Evolutionary conservation across 2,329 filamentous ascomycete species (phyloP).

Genomic region (Pseudogymnoascus sp.): DNA sequence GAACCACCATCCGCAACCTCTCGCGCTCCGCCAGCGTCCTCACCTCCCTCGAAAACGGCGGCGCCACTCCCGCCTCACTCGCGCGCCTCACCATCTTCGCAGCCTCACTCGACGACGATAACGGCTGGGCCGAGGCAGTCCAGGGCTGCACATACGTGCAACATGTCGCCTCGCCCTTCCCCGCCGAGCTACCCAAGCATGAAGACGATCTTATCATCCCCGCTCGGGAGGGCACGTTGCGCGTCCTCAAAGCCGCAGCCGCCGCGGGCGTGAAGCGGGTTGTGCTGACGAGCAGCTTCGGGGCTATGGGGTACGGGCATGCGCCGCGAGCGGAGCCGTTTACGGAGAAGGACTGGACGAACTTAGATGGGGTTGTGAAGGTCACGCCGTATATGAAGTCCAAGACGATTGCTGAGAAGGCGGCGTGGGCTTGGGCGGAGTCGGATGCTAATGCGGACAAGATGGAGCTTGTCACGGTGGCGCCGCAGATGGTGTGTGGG

Average conservation of each 20-base stretch:
- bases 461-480: slow-evolving; percentile 29
- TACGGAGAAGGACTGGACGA: slow-evolving; percentile 32
- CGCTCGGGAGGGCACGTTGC: slow-evolving; percentile 31
- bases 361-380: slow-evolving; percentile 19
- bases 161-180: slow-evolving; percentile 30
- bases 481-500: slow-evolving; percentile 29
- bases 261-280: slow-evolving; percentile 24
- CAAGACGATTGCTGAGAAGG: slow-evolving; percentile 32
- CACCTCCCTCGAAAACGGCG: slow-evolving; percentile 23
- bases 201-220: slow-evolving; percentile 32
- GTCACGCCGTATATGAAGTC: slow-evolving; percentile 28
- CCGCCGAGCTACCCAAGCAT: slow-evolving; percentile 25
- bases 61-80: slow-evolving; percentile 16
- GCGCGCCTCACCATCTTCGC: slow-evolving; percentile 24
- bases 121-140: slow-evolving; percentile 29
- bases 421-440: slow-evolving; percentile 33
- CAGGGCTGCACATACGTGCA: slow-evolving; percentile 27
- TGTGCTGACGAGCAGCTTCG: slow-evolving; percentile 20
- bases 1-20: slow-evolving; percentile 28
- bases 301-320: slow-evolving; percentile 25
- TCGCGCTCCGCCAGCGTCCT: slow-evolving; percentile 22
- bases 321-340: slow-evolving; percentile 20
- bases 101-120: slow-evolving; percentile 27
- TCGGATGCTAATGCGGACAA: slow-evolving; percentile 22
- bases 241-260: slow-evolving; percentile 28